These are phyloP conservation scores for Lactarius sp. DNA, from an alignment of 768 basidiomycete genomes.

Conservation along the genomic window DNA sequence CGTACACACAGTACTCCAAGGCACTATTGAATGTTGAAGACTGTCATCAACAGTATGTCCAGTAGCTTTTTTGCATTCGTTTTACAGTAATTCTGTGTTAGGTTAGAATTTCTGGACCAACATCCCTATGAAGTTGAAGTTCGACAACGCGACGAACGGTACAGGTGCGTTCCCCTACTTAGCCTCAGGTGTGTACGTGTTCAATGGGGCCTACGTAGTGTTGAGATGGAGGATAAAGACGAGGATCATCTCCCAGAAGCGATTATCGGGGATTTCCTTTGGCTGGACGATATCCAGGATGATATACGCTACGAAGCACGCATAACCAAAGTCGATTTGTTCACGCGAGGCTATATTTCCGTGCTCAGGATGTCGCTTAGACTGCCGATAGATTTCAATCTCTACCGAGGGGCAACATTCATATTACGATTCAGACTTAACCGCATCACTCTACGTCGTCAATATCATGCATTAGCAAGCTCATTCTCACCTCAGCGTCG, in stretches of 20 bases:
- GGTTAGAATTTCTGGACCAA: slow-evolving; percentile 7
- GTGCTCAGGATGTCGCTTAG: slow-evolving; percentile 46
- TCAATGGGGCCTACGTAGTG: background rate
- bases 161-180: background rate
- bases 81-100: slow-evolving; percentile 33
- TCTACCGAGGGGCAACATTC: slow-evolving; percentile 37
- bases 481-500: slow-evolving; percentile 39
- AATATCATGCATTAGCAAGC: slow-evolving; percentile 53
- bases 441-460: slow-evolving; percentile 49
- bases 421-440: slow-evolving; percentile 52
- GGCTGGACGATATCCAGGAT: slow-evolving; percentile 14
- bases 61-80: slow-evolving; percentile 4
- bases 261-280: slow-evolving; percentile 11
- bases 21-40: slow-evolving; percentile 24
- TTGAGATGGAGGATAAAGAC: slow-evolving; percentile 11
- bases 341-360: slow-evolving; percentile 14
- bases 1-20: slow-evolving; percentile 11
- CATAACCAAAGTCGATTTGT: background rate
- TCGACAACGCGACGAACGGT: background rate
- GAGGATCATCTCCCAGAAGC: slow-evolving; percentile 18
- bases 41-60: slow-evolving; percentile 47
- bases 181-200: background rate
- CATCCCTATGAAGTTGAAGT: background rate
- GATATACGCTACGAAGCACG: slow-evolving; percentile 19
- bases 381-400: slow-evolving; percentile 42